Evolutionary conservation across 2,329 filamentous ascomycete genomes (phyloP), one percentile per base, ranked within the genome.

Genomic region (Monosporascus sp.): DNA sequence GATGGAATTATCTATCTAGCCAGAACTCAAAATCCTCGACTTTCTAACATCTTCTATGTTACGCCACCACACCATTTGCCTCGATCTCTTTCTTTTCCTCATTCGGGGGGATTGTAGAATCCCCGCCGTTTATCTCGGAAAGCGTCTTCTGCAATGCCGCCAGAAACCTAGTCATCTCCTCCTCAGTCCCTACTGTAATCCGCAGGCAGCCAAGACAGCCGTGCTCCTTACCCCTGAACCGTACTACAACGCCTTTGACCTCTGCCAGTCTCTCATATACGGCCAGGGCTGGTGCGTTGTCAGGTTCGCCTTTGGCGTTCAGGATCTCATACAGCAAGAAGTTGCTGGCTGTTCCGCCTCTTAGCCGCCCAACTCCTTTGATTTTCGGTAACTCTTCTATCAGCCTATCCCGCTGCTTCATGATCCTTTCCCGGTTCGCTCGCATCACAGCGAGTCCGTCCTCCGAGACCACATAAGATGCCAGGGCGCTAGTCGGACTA

Each of bases 301-400:
- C 88, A 1, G 94, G 88, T 66, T 85, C 76, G 0, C 89, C 90
- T 2, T 80, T 73, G 20, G 74, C 73, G 66, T 95, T 82, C 35
- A 96, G 75, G 66, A 99, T 89, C 76, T 97, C 90, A 53, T 90
- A 92, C 8, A 99, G 80, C 64, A 99, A 63, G 68, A 97, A 99
- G 70, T 99, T 99, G 58, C 89, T 88, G 53, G 85, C 87, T 2
- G 75, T 78, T 3, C 94, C 94, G 49, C 94, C 94, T 20, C 87
- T 78, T 63, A 96, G 86, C 44, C 85, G 78, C 1, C 94, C 94
- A 1, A 97, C 79, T 2, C 94, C 93, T 1, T 81, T 76, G 17
- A 97, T 81, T 58, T 78, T 76, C 1, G 91, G 88, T 49, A 99
- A 74, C 64, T 91, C 89, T 6, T 69, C 63, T 3, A 96, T 65